These are phyloP conservation scores for Postia placenta DNA, from an alignment of 768 basidiomycete species.

Conservation along the genomic window DNA sequence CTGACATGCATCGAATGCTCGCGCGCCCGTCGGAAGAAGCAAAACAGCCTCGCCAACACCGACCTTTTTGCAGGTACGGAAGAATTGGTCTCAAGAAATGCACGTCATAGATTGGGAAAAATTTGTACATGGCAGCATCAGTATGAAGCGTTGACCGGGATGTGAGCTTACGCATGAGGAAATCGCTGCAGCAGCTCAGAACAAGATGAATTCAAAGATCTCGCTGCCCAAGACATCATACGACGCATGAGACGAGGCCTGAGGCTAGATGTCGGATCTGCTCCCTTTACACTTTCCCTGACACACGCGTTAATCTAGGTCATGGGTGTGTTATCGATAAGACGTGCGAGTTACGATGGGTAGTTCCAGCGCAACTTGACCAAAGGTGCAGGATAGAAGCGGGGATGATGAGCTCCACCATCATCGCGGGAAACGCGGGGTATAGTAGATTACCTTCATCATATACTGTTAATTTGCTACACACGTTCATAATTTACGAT, in stretches of 20 bases:
- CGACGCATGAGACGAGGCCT: background rate
- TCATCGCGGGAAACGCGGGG: too few species aligned
- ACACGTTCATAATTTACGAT: too few species aligned
- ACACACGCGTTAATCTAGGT: constrained; percentile 20
- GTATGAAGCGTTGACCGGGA: background rate
- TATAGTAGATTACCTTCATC: background rate
- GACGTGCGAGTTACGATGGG: constrained; percentile 35
- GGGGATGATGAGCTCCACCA: background rate
- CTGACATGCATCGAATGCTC: too few species aligned
- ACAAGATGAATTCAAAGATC: background rate
- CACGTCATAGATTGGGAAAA: constrained; percentile 24
- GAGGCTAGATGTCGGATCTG: background rate
- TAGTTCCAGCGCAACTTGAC: constrained; percentile 24
- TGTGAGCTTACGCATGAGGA: background rate
- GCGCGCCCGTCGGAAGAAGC: too few species aligned
- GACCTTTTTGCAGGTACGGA: constrained; percentile 15
- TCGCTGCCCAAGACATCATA: background rate
- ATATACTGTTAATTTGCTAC: too few species aligned
- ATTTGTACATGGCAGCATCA: constrained; percentile 21
- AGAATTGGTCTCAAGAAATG: constrained; percentile 22
- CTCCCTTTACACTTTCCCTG: background rate
- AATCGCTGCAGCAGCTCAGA: background rate
- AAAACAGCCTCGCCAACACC: too few species aligned
- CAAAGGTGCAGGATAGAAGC: background rate
- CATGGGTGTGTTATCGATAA: constrained; percentile 33